These are phyloP conservation scores for Teunomyces barrocoloradensis DNA, from an alignment of 805 yeast genomes.

Conservation along the genomic window DNA sequence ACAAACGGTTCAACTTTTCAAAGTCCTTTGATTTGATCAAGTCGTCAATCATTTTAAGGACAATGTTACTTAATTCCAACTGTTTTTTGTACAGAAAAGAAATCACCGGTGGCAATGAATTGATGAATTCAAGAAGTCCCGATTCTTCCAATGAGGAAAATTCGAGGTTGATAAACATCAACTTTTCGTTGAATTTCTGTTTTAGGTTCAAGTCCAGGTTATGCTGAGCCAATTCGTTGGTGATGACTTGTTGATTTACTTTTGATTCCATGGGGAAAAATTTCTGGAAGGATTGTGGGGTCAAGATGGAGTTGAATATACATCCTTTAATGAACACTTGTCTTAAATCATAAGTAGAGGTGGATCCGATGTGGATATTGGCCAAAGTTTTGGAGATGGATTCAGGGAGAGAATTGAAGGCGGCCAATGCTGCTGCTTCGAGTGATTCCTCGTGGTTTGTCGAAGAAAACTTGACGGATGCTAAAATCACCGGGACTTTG, in stretches of 20 bases:
- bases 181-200: conserved; percentile 28
- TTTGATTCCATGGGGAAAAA: conserved; percentile 29
- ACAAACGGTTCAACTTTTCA: conserved; percentile 26
- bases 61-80: conserved; percentile 19
- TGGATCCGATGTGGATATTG: conserved; percentile 9
- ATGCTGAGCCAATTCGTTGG: conserved; percentile 26
- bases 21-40: conserved; percentile 25
- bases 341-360: conserved; percentile 19
- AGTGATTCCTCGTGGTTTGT: conserved; percentile 11
- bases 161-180: conserved; percentile 34
- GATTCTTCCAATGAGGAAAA: conserved; percentile 42
- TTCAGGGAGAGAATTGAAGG: conserved; percentile 11
- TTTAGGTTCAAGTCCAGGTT: conserved; percentile 20
- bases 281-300: conserved; percentile 22
- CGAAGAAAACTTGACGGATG: conserved; percentile 13
- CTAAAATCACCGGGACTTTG: conserved; percentile 24
- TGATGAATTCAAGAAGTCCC: conserved; percentile 28
- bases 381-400: not conserved
- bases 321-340: conserved; percentile 30
- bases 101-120: conserved; percentile 18
- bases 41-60: conserved; percentile 20
- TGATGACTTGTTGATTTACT: conserved; percentile 19
- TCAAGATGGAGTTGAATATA: conserved; percentile 25
- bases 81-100: conserved; percentile 24
- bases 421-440: conserved; percentile 15